phyloP scores from a whole-genome alignment of 140 eudicot genomes.

The Senecio squalidus region DNA sequence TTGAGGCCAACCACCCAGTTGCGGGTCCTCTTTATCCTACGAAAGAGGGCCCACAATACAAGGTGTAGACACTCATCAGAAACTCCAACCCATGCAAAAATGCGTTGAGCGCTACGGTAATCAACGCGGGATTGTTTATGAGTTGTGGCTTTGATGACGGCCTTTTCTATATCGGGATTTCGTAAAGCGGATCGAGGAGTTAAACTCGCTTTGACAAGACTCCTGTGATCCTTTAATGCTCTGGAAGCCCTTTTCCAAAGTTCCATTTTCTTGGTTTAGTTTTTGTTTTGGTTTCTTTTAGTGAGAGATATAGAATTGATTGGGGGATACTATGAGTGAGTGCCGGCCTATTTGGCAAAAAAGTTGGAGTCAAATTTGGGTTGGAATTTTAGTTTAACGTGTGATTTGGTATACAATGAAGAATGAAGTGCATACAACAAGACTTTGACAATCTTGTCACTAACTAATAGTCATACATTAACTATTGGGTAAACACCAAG shows the following conservation, averaged over 20 bases:
- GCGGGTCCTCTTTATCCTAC: slow-evolving; percentile 43
- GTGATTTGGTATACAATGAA: slow-evolving; percentile 19
- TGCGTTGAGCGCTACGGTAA: slow-evolving; percentile 32
- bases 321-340: slow-evolving; percentile 10
- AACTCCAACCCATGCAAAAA: slow-evolving; percentile 51
- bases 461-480: slow-evolving; percentile 10
- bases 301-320: slow-evolving; percentile 14
- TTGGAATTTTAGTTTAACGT: slow-evolving; percentile 5
- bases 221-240: slow-evolving; percentile 53
- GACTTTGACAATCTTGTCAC: slow-evolving; percentile 31
- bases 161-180: slow-evolving; percentile 47
- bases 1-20: slow-evolving; percentile 66
- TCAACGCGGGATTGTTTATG: slow-evolving; percentile 46
- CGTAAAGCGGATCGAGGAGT: slow-evolving; percentile 38
- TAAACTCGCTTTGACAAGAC: slow-evolving; percentile 47
- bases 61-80: slow-evolving; percentile 41
- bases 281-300: slow-evolving; percentile 15
- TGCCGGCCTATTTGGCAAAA: slow-evolving; percentile 22
- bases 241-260: slow-evolving; percentile 63
- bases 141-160: slow-evolving; percentile 69
- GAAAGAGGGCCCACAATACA: slow-evolving; percentile 40
- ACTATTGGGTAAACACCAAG: slow-evolving; percentile 21
- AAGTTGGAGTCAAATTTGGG: slow-evolving; percentile 9
- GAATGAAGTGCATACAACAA: too few species aligned
- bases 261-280: slow-evolving; percentile 39